Evolutionary conservation across 2,329 filamentous ascomycete genomes (phyloP).

Genomic region (Colletotrichum endophyticum): DNA sequence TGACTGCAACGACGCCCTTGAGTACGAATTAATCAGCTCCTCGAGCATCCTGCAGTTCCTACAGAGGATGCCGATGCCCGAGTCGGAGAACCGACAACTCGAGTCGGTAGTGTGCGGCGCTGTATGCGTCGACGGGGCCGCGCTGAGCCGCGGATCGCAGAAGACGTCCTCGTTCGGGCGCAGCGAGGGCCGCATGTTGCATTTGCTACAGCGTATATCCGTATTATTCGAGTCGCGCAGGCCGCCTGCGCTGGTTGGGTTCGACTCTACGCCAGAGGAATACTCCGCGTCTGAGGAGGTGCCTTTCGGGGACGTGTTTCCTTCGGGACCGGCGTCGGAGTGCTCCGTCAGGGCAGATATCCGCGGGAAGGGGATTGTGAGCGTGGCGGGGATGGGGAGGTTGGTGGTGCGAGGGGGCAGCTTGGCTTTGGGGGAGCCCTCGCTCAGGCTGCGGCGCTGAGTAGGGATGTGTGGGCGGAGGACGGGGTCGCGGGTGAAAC

Average conservation of each 20-base stretch:
- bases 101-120: neutral
- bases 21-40: constrained; percentile 17
- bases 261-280: constrained; percentile 12
- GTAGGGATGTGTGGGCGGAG: neutral
- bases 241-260: constrained; percentile 3
- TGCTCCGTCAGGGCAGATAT: constrained; percentile 15
- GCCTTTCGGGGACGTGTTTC: neutral
- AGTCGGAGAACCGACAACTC: constrained; percentile 14
- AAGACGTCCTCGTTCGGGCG: constrained; percentile 5
- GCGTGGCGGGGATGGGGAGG: neutral
- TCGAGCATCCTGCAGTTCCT: constrained; percentile 14
- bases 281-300: constrained; percentile 8
- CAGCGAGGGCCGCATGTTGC: constrained; percentile 14
- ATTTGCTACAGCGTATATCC: constrained; percentile 17
- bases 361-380: constrained; percentile 10
- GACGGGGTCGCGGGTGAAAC: neutral
- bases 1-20: constrained; percentile 4
- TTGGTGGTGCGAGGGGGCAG: neutral
- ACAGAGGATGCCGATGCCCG: constrained; percentile 15
- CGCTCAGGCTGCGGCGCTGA: neutral
- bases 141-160: neutral
- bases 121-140: neutral
- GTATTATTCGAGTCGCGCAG: neutral
- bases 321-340: neutral
- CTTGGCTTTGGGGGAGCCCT: neutral